Evolutionary conservation across 805 yeast genomes (phyloP), one percentile per base, ranked within the genome.

Genomic region (Candida silvicultrix): DNA sequence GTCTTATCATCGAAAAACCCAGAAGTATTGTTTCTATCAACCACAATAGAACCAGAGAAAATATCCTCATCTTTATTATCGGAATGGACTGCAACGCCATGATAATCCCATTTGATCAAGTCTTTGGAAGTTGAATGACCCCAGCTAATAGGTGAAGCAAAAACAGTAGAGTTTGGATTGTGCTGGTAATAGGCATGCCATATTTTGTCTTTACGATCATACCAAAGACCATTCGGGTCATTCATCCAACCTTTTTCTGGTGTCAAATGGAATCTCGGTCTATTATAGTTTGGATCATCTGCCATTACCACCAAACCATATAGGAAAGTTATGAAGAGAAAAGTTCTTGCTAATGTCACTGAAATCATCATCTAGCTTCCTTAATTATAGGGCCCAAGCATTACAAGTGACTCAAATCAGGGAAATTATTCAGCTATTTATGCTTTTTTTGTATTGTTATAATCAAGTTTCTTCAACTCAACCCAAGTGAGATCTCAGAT

Each of bases 171-270:
- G 39, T 62, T 53, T 2, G 73, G 73, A 46, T 67, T 64, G 55
- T 58, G 62, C 50, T 70, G 75, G 52, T 53, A 70, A 57, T 67
- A 70, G 43, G 62, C 35, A 49, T 70, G 75, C 59, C 62, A 70
- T 19, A 58, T 20, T 8, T 58, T 54, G 9, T 57, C 59, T 32
- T 49, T 54, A 10, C 53, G 50, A 49, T 66, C 68, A 48, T 59
- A 68, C 50, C 65, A 58, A 41, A 68, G 51, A 7, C 74, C 75
- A 47, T 69, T 69, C n/a, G 75, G 74, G 49, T 70, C 75, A 51
- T 70, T 70, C 70, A 70, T 64, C 65, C 70, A 70, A 6, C 68
- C 68, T 7, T 44, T 40, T 7, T 52, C 47, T 2, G 75, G 73
- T 3, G 72, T 54, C 38, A 56, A 61, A 49, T 70, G 74, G 31